Evolutionary conservation across 257 asterid genomes (phyloP), one percentile per base, ranked within the genome.

Genomic region (Forsythia viridissima): DNA sequence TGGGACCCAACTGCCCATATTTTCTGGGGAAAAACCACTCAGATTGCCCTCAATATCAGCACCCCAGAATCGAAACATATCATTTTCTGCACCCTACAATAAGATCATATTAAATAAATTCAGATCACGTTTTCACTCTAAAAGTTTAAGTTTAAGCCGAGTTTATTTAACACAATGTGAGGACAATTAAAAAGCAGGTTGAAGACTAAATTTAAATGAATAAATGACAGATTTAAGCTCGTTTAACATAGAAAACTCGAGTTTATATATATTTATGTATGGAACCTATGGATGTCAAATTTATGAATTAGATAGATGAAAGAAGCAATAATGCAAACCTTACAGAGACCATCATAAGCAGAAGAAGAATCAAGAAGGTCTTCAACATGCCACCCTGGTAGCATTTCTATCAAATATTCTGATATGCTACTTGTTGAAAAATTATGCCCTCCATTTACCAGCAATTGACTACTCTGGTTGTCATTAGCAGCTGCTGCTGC

Each of bases 351-450:
- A 51, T 41, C 5, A 41, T 41, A 4, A 41, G 92, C 82, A 39
- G 86, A 82, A n/a, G 96, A 85, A 13, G 91, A 82, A 77, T 91
- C 93, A 57, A 95, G 88, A 46, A 95, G 85, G 51, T 95, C 98
- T 70, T 95, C 99, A 16, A 95, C 96, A 24, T 87, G 97, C 98
- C 98, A 95, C 3, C 98, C 96, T 0, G 99, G 99, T 16, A 93
- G 61, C 80, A 71, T 93, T 73, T 92, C 97, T n/a, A 87, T 90
- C 79, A 95, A 79, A 76, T 93, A 93, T 79, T 95, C 99, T 0
- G 99, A 91, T 75, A 94, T 87, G 84, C 92, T 88, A 48, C 93
- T 92, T 0, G 92, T 81, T 0, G 83, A 78, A 44, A 77, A 57
- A 38, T 73, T 73, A 41, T 37, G 80, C 78, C 67, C 82, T 36